Percentiles rank a stretch among this genome's conserved stretches.
Evolutionary conservation across 495 filamentous ascomycete genomes (phyloP).

Genomic region (Daldinia vernicosa): DNA sequence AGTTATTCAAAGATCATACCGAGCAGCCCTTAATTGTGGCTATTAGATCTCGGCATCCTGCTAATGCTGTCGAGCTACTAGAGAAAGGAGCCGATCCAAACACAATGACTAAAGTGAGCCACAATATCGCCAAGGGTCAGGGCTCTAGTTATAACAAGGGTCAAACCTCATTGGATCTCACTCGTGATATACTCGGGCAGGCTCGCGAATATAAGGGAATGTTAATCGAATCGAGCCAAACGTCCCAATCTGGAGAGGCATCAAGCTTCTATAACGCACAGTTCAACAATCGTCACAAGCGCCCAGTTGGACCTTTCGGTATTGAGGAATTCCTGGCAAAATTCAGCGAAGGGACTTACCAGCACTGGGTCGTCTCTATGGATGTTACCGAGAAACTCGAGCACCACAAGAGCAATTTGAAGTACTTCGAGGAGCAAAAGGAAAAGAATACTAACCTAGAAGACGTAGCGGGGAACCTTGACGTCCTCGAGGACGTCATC

Average conservation of each 20-base stretch:
- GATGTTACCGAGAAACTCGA: conserved; percentile 40
- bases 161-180: conserved; percentile 64
- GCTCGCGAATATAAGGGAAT: conserved; percentile 57
- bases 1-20: conserved; percentile 47
- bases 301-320: conserved; percentile 28
- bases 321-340: conserved; percentile 53
- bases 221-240: neutral
- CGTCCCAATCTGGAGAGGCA: conserved; percentile 1
- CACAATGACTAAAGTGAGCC: conserved; percentile 50
- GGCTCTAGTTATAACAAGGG: conserved; percentile 40
- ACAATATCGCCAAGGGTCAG: conserved; percentile 44
- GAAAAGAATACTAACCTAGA: conserved; percentile 27
- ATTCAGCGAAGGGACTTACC: conserved; percentile 61
- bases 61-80: conserved; percentile 64
- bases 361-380: conserved; percentile 57
- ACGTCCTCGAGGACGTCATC: conserved; percentile 58
- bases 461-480: conserved; percentile 61
- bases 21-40: conserved; percentile 71
- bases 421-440: conserved; percentile 48
- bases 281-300: neutral
- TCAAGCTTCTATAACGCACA: conserved; percentile 21
- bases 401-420: conserved; percentile 26
- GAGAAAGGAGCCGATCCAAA: conserved; percentile 67
- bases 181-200: conserved; percentile 57
- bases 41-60: conserved; percentile 58